phyloP scores from a whole-genome alignment of 2,329 filamentous ascomycete species.

The Penicillium sp. region DNA sequence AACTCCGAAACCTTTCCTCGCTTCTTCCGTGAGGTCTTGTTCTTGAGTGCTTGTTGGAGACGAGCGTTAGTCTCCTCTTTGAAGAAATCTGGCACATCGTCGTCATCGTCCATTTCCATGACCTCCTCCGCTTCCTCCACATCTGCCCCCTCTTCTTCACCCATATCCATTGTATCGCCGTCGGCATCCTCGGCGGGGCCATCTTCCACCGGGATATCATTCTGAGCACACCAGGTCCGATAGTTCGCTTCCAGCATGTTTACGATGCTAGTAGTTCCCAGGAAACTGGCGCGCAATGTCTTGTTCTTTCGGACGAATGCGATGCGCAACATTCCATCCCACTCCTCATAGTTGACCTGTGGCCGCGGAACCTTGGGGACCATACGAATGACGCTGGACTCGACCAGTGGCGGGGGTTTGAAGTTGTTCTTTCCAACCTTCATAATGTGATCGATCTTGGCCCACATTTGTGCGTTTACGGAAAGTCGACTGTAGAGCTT shows the following conservation, averaged over 20 bases:
- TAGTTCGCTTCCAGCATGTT: conserved; percentile 86
- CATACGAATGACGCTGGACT: conserved; percentile 85
- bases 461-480: conserved; percentile 94
- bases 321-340: conserved; percentile 83
- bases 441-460: conserved; percentile 71
- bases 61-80: conserved; percentile 56
- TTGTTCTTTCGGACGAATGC: conserved; percentile 89
- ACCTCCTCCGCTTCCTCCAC: conserved; percentile 53
- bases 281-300: conserved; percentile 77
- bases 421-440: conserved; percentile 97
- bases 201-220: conserved; percentile 77
- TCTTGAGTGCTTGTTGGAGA: conserved; percentile 41
- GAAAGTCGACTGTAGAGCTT: conserved; percentile 86
- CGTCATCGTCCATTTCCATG: conserved; percentile 54
- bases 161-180: conserved; percentile 39
- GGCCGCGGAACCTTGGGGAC: conserved; percentile 84
- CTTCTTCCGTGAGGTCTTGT: conserved; percentile 63
- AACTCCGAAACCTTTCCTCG: conserved; percentile 78
- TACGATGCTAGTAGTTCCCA: conserved; percentile 78
- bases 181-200: conserved; percentile 43
- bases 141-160: conserved; percentile 27
- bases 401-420: conserved; percentile 88
- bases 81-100: conserved; percentile 83
- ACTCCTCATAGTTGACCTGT: conserved; percentile 90
- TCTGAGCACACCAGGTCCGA: conserved; percentile 83